These are phyloP conservation scores for Pichia cephalocereana DNA, from an alignment of 805 yeast genomes.

Conservation along the genomic window DNA sequence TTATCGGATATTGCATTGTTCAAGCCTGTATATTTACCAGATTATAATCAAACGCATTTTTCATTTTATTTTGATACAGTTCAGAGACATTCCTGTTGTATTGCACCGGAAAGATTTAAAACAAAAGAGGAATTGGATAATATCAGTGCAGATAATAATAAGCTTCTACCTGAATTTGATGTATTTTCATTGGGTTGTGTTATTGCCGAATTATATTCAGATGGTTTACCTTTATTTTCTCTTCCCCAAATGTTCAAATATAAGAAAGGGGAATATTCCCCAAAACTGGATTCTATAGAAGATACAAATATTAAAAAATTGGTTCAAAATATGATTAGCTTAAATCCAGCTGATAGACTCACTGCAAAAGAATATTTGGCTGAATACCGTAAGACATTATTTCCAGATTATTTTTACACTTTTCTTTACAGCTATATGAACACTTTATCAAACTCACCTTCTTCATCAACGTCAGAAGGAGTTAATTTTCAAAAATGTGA, in stretches of 20 bases:
- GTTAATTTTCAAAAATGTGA: conserved; percentile 35
- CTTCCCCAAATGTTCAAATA: conserved; percentile 82
- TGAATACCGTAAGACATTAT: conserved; percentile 40
- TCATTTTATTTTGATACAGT: conserved; percentile 90
- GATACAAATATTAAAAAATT: conserved; percentile 43
- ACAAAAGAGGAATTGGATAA: conserved; percentile 19
- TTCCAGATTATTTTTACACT: conserved; percentile 61
- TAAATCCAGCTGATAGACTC: conserved; percentile 54
- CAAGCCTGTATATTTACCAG: conserved; percentile 82
- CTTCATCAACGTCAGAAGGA: not conserved
- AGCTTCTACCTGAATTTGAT: conserved; percentile 62
- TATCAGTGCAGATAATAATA: conserved; percentile 12
- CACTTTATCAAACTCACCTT: conserved; percentile 22
- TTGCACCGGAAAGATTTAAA: conserved; percentile 88
- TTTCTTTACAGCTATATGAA: conserved; percentile 64
- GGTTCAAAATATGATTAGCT: conserved; percentile 51
- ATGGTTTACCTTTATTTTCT: conserved; percentile 81
- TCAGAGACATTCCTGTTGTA: conserved; percentile 74
- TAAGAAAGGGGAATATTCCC: conserved; percentile 56
- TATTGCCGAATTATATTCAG: conserved; percentile 79
- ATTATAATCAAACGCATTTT: conserved; percentile 86
- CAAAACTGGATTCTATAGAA: conserved; percentile 50
- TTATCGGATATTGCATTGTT: conserved; percentile 76
- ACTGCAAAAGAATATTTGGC: conserved; percentile 45
- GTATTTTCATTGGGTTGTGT: conserved; percentile 79